A percentile compares a stretch with the other conserved stretches of the same genome.
Conservation (phyloP, 1,139 yeast species). For the Suhomyces ambrosiae region DNA sequence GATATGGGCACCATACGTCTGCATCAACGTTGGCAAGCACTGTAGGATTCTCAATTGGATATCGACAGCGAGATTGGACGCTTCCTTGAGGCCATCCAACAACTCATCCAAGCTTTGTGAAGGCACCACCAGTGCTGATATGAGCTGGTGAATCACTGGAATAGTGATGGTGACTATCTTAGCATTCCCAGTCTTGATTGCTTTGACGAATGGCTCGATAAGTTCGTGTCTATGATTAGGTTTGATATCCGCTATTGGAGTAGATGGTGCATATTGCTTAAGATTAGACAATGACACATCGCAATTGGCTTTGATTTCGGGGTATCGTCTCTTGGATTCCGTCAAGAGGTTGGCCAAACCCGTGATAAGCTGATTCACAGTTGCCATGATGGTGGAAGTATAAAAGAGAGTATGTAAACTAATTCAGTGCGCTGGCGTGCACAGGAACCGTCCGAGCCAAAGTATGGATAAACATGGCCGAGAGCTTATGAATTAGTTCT, state of each 20-base stretch:
- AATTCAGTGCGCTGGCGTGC: background rate
- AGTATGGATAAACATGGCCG: too few relatives aligned
- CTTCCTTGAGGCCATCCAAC: conserved; percentile 68
- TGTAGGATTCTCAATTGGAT: conserved; percentile 88
- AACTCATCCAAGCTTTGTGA: conserved; percentile 52
- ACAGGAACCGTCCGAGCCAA: background rate
- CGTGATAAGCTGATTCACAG: conserved; percentile 47
- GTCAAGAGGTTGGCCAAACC: conserved; percentile 63
- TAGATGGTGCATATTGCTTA: conserved; percentile 28
- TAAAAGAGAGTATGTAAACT: background rate
- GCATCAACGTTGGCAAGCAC: conserved; percentile 73
- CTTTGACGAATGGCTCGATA: conserved; percentile 67
- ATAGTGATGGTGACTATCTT: conserved; percentile 68
- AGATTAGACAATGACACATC: conserved; percentile 59
- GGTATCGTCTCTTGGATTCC: conserved; percentile 71
- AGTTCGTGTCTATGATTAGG: conserved; percentile 51
- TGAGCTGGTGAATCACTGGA: conserved; percentile 19
- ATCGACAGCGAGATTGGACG: conserved; percentile 76
- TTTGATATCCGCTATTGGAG: conserved; percentile 21
- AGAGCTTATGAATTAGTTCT: too few relatives aligned
- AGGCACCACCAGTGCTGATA: conserved; percentile 40
- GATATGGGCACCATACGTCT: conserved; percentile 57
- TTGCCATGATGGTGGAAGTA: conserved; percentile 27
- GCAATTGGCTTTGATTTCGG: conserved; percentile 67
- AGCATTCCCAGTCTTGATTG: conserved; percentile 74